Evolutionary conservation across 148 eudicot genomes (phyloP).

Genomic region (Selenicereus undatus): DNA sequence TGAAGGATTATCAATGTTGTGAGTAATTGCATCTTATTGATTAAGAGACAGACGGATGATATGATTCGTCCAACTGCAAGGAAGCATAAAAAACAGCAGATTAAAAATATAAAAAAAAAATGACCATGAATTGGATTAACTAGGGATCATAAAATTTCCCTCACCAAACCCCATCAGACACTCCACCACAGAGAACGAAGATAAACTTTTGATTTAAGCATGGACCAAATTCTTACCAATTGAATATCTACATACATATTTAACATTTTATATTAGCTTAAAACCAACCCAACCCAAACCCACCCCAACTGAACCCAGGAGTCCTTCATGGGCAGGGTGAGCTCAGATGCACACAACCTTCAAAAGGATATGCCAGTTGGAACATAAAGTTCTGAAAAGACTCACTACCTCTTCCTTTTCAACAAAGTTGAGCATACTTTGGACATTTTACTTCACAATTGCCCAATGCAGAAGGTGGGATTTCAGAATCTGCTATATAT

Average conservation of each 20-base stretch:
- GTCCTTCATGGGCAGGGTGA: not conserved
- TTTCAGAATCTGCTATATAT: too few species aligned
- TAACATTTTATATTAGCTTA: not conserved
- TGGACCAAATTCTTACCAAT: not conserved
- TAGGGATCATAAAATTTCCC: not conserved
- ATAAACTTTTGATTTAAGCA: not conserved
- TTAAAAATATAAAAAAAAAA: not conserved
- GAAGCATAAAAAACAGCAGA: not conserved
- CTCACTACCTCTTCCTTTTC: not conserved
- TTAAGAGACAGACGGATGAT: not conserved
- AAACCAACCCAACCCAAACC: not conserved
- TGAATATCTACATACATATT: not conserved
- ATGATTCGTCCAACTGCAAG: constrained; percentile 7
- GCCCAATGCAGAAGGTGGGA: too few species aligned
- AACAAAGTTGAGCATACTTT: not conserved
- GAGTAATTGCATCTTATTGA: not conserved
- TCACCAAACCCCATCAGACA: not conserved
- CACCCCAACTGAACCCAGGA: not conserved
- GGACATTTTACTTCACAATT: too few species aligned
- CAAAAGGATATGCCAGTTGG: not conserved
- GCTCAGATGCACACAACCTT: not conserved
- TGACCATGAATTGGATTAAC: not conserved
- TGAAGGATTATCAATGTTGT: constrained; percentile 5
- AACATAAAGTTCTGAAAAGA: not conserved
- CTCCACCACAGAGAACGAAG: not conserved